A percentile compares a stretch with the other conserved stretches of the same genome.
These are phyloP conservation scores for Globisporangium nunn DNA, from an alignment of 352 stramenopile species.

Conservation along the genomic window DNA sequence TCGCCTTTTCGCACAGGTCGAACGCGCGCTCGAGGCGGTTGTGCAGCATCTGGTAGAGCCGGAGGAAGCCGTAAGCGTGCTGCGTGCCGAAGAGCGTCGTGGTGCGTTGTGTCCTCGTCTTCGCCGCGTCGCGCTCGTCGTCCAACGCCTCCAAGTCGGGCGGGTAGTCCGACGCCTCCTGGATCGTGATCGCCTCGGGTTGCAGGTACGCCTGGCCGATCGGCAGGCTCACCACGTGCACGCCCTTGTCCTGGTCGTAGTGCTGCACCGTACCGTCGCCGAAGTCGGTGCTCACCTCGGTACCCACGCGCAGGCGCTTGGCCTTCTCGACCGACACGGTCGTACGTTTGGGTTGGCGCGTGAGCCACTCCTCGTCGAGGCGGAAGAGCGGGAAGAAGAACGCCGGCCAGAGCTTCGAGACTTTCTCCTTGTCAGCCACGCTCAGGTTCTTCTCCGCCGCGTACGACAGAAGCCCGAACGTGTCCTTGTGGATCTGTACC, in stretches of 20 bases:
- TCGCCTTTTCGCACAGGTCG: slow-evolving; percentile 82
- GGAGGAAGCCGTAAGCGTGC: slow-evolving; percentile 85
- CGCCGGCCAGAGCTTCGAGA: slow-evolving; percentile 74
- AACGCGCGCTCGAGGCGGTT: slow-evolving; percentile 76
- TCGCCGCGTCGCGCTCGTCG: slow-evolving; percentile 42
- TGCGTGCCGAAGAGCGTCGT: slow-evolving; percentile 75
- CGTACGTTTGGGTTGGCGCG: slow-evolving; percentile 64
- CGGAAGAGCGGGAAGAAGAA: slow-evolving; percentile 87
- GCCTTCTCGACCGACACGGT: slow-evolving; percentile 58
- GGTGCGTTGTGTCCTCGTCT: slow-evolving; percentile 31
- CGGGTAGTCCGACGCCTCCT: slow-evolving; percentile 70
- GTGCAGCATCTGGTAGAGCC: slow-evolving; percentile 86
- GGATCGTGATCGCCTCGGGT: slow-evolving; percentile 62
- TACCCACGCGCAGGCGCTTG: slow-evolving; percentile 54
- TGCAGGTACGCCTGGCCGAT: slow-evolving; percentile 71
- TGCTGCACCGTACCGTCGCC: slow-evolving; percentile 74
- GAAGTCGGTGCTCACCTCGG: slow-evolving; percentile 75
- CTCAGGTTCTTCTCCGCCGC: slow-evolving; percentile 78
- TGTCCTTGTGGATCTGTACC: slow-evolving; percentile 82
- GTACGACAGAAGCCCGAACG: slow-evolving; percentile 70
- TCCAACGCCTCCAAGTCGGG: slow-evolving; percentile 55
- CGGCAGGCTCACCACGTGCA: slow-evolving; percentile 61
- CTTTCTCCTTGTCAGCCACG: slow-evolving; percentile 77
- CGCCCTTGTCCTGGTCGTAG: slow-evolving; percentile 56
- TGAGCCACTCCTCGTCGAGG: slow-evolving; percentile 76